Base-by-base conservation (phyloP, 768 basidiomycete genomes). In the Psilocybe cubensis region DNA sequence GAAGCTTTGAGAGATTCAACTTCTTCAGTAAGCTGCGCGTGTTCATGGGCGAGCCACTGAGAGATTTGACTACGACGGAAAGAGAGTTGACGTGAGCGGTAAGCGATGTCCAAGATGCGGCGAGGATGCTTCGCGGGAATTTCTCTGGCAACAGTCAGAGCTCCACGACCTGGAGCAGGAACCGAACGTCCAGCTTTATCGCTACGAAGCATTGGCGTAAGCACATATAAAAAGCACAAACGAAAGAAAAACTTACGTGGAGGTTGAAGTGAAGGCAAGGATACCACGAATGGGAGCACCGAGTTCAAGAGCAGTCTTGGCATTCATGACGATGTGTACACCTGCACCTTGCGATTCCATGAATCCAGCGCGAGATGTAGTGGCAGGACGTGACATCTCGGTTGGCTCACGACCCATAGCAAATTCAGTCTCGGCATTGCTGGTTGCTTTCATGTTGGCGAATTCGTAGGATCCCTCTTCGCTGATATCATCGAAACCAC, bases 391-490 rank as follows among this genome's bases (percentile, higher is more conserved):
- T 44, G 97, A 99, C 91, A 98, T 96, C 74, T 99, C 97, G 35
- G 92, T 94, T 5, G 97, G 96, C 74, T 99, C 97, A 64, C 97
- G 95, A 59, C 97, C 97, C 91, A 97, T 97, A 3, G 96, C 96
- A 68, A 98, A 92, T 73, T 99, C 97, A 27, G 93, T 93, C 73
- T 95, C 93, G 1, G 96, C 89, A 68, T 96, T 98, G 75, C 91
- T 94, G 4, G 97, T 99, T 1, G 97, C 97, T 75, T 98, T 97
- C 97, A 99, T 99, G 80, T 98, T 98, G 48, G 95, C 97, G 74
- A 99, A 99, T 73, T 99, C 96, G 72, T 88, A 98, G 7, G 96
- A 98, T 17, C 96, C 97, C 75, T 99, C 97, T 74, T 99, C 97
- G 62, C 90, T 92, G 71, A 98, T 85, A 71, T 99, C 97, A 68